These are phyloP conservation scores for Globisporangium paroecandrum DNA, from an alignment of 352 stramenopile genomes.

Conservation along the genomic window DNA sequence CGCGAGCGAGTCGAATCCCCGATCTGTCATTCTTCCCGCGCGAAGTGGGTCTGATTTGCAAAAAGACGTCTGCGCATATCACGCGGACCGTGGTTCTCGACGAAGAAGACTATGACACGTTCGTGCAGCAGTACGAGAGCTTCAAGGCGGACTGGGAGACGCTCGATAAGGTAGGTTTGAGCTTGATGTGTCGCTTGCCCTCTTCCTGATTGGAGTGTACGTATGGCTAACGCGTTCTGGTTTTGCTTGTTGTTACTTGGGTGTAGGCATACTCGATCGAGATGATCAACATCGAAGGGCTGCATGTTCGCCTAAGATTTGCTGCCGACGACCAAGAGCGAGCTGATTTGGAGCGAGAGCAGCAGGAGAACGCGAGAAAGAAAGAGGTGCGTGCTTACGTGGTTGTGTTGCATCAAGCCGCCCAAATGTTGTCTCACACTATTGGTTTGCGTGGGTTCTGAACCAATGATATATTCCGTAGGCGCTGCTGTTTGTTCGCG, in stretches of 20 bases:
- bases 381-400: constrained; percentile 29
- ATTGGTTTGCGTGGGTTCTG: neutral
- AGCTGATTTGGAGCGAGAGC: constrained; percentile 22
- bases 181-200: neutral
- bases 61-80: constrained; percentile 42
- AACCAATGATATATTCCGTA: constrained; percentile 1
- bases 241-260: neutral
- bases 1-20: constrained; percentile 34
- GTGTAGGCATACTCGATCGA: constrained; percentile 43
- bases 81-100: constrained; percentile 58
- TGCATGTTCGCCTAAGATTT: constrained; percentile 37
- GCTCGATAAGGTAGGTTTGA: constrained; percentile 55
- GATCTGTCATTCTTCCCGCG: constrained; percentile 52
- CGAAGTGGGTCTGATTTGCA: constrained; percentile 50
- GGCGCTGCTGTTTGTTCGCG: constrained; percentile 38
- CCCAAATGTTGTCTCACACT: neutral
- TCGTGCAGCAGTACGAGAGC: constrained; percentile 46
- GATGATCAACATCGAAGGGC: constrained; percentile 44
- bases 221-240: neutral
- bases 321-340: constrained; percentile 12
- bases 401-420: neutral
- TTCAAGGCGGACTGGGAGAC: constrained; percentile 55
- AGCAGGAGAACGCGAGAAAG: constrained; percentile 24
- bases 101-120: constrained; percentile 53
- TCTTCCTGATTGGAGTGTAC: neutral